Evolutionary conservation across 495 filamentous ascomycete species (phyloP), one percentile per base, ranked within the genome.

Genomic region (Neurospora pannonica): DNA sequence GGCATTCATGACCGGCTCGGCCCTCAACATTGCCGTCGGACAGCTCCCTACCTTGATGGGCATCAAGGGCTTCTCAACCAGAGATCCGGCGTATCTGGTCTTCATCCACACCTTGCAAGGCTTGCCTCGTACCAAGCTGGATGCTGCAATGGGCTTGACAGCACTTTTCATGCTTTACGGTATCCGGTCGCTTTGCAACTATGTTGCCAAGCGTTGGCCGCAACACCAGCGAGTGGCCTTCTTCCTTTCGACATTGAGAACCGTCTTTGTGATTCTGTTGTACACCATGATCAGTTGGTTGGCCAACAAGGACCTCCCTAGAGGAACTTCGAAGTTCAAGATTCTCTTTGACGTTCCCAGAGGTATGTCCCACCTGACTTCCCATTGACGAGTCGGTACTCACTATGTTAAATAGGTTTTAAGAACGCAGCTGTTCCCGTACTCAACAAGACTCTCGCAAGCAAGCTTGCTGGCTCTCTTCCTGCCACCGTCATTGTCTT

Each of bases 1-100:
- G 10, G 94, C 96, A 4, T 99, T 97, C 88, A 98, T 99, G 95
- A 98, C 96, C 2, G 96, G 96, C 8, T 97, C 96, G 0, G 97
- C 96, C 36, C 84, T 99, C 81, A 97, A 89, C 78, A 99, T 99
- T 79, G 89, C 89, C 40, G 87, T 90, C 54, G 95, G 96, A n/a
- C 96, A 99, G 83, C 88, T 98, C 38, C 89, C 92, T 2, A 87
- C 87, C 10, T 80, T 99, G 86, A 91, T 99, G 86, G 96, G 97
- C 10, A 92, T 97, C 81, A 89, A 85, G 0, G 89, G 88, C 5
- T 92, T 97, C 81, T 89, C 88, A 70, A 94, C 91, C 21, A 88
- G 94, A 76, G 93, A 90, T 38, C 78, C 94, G 0, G 93, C 97
- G 0, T 99, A 98, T 78, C 79, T 84, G 76, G 92, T 97, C 54